These are phyloP conservation scores for Setaria viridis DNA, from an alignment of 202 grass and related monocot genomes.

Conservation along the genomic window DNA sequence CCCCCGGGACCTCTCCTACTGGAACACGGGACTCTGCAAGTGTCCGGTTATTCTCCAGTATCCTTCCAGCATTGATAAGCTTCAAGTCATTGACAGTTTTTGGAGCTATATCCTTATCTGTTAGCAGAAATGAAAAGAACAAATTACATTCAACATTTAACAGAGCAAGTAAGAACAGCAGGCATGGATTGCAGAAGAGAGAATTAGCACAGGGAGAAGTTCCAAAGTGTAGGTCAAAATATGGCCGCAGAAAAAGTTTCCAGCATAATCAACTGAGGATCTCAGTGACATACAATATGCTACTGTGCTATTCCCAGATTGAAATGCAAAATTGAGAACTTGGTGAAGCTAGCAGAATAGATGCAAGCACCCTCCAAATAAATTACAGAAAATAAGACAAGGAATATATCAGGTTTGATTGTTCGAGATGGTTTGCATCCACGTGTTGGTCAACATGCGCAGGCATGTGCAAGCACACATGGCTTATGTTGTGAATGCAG, in stretches of 20 bases:
- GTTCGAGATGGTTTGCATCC: not conserved
- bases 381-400: not conserved
- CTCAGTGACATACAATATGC: not conserved
- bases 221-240: slow-evolving; percentile 3
- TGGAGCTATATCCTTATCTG: slow-evolving; percentile 84
- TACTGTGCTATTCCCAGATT: not conserved
- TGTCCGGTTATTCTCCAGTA: slow-evolving; percentile 91
- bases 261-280: slow-evolving; percentile 5
- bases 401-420: not conserved
- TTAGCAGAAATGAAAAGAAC: slow-evolving; percentile 49
- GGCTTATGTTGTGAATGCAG: not conserved
- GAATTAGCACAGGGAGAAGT: not conserved
- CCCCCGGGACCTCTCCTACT: slow-evolving; percentile 80
- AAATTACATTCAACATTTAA: slow-evolving; percentile 31
- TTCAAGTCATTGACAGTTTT: slow-evolving; percentile 88
- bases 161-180: slow-evolving; percentile 20
- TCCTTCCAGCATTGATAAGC: slow-evolving; percentile 95
- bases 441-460: not conserved
- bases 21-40: slow-evolving; percentile 81
- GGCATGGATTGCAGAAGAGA: not conserved
- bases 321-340: slow-evolving; percentile 18
- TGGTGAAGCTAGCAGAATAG: slow-evolving; percentile 4
- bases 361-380: not conserved
- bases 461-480: not conserved
- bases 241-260: not conserved